Percentiles rank a stretch among this genome's conserved stretches.
Conservation (phyloP, 345 rosid species). For the Salix arbutifolia region DNA sequence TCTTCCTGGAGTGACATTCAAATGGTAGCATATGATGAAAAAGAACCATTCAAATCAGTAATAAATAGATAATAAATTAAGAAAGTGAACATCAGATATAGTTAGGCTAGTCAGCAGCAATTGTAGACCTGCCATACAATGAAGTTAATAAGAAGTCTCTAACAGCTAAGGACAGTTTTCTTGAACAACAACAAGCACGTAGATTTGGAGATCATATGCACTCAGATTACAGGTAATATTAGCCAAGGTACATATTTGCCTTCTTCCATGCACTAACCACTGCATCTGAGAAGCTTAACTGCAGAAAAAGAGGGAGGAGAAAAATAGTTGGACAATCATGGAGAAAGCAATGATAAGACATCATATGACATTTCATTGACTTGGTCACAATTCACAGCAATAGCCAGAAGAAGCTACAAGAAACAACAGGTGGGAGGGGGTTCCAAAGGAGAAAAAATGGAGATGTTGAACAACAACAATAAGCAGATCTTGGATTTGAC, state of each 20-base stretch:
- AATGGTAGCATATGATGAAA: not conserved
- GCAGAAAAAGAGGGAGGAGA: constrained; percentile 21
- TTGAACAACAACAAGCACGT: constrained; percentile 24
- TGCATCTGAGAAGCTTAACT: constrained; percentile 33
- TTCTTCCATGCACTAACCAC: constrained; percentile 25
- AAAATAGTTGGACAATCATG: not conserved
- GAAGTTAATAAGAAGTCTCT: constrained; percentile 18
- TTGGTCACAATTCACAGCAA: not conserved
- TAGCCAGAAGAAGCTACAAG: not conserved
- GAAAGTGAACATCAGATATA: constrained; percentile 44
- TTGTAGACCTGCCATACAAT: constrained; percentile 22
- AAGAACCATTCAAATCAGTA: not conserved
- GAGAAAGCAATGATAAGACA: not conserved
- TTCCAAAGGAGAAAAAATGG: too few relatives aligned
- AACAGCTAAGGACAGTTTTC: constrained; percentile 21
- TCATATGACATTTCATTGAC: not conserved
- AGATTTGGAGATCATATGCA: constrained; percentile 24
- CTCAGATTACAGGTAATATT: constrained; percentile 33
- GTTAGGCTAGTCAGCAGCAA: constrained; percentile 45
- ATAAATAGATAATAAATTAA: constrained; percentile 16
- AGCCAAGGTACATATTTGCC: constrained; percentile 32
- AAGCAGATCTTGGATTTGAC: not conserved
- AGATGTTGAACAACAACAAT: too few relatives aligned
- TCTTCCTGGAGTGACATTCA: not conserved
- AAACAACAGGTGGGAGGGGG: too few relatives aligned